These are phyloP conservation scores for Dactylellina haptotyla DNA, from an alignment of 2,329 filamentous ascomycete genomes.

Conservation along the genomic window DNA sequence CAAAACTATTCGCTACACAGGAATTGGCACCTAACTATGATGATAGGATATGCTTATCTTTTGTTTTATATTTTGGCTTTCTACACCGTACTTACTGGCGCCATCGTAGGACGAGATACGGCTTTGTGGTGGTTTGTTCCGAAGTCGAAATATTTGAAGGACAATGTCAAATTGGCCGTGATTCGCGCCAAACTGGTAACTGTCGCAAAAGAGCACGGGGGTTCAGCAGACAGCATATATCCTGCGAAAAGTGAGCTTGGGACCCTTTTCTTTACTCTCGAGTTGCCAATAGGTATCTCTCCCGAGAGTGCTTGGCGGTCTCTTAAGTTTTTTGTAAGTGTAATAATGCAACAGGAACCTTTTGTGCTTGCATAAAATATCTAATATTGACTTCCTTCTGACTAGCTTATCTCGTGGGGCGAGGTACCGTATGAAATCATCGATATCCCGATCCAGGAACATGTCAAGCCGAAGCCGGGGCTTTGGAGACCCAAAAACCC, in stretches of 20 bases:
- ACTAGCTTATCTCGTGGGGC: background rate
- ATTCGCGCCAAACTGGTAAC: background rate
- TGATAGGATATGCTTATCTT: no score
- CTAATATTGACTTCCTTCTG: background rate
- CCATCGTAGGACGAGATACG: background rate
- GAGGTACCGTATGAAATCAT: background rate
- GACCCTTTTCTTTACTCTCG: background rate
- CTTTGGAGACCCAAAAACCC: no score
- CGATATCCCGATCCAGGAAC: background rate
- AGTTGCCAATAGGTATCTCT: background rate
- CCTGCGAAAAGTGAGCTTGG: background rate
- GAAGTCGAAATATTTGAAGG: background rate
- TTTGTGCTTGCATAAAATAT: background rate
- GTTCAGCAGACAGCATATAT: background rate
- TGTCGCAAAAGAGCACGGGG: background rate
- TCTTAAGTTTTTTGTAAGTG: background rate
- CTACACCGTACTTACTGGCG: no score
- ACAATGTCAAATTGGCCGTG: no score
- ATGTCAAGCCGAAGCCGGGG: background rate
- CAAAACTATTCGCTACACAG: no score
- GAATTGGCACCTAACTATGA: no score
- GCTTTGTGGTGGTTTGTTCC: background rate
- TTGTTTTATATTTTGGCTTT: no score
- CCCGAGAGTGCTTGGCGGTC: background rate
- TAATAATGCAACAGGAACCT: background rate